These are phyloP conservation scores for Lathyrus tuberosus DNA, from an alignment of 306 rosid species.

Conservation along the genomic window DNA sequence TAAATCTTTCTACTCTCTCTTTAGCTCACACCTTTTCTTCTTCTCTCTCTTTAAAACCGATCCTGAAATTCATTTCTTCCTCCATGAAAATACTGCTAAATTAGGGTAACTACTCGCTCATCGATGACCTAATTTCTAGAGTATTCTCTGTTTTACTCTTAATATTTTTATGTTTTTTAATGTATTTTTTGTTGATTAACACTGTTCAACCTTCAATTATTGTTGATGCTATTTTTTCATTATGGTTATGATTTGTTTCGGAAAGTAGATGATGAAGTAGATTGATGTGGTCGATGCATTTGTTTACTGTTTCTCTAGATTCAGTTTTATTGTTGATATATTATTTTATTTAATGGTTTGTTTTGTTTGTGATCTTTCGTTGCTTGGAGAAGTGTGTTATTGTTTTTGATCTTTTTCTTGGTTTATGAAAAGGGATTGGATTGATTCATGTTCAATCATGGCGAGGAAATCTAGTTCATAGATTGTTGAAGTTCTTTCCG, in stretches of 20 bases:
- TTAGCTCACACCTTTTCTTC: background rate
- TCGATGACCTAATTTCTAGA: background rate
- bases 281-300: constrained; percentile 3
- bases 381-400: background rate
- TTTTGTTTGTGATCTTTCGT: constrained; percentile 6
- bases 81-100: constrained; percentile 10
- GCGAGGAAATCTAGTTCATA: constrained; percentile 5
- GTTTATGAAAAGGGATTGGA: background rate
- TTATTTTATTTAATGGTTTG: background rate
- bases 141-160: constrained; percentile 1
- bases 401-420: background rate
- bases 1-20: background rate
- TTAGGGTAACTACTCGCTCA: constrained; percentile 43
- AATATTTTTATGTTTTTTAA: background rate
- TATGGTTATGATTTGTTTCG: constrained; percentile 15
- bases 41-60: constrained; percentile 11
- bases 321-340: constrained; percentile 21
- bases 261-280: background rate
- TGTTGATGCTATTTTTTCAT: background rate
- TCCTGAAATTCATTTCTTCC: constrained; percentile 30
- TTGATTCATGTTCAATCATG: constrained; percentile 13
- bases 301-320: constrained; percentile 27
- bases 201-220: background rate
- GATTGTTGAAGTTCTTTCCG: background rate
- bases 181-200: background rate